Evolutionary conservation across 2,329 filamentous ascomycete genomes (phyloP).

Genomic region (Colletotrichum kahawae): DNA sequence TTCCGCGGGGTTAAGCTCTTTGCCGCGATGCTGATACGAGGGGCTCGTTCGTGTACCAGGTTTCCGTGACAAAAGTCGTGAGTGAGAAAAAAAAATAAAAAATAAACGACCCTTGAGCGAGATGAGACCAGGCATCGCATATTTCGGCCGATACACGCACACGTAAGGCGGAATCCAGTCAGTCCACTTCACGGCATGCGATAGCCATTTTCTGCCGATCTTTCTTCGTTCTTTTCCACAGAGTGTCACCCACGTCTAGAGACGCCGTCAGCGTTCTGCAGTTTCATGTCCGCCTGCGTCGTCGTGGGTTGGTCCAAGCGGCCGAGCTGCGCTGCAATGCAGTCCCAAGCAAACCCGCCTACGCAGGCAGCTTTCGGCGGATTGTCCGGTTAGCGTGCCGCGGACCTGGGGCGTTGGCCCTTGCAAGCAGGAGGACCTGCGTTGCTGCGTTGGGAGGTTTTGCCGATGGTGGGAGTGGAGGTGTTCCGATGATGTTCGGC

Average conservation of each 20-base stretch:
- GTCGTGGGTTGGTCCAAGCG: background rate
- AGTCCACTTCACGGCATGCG: background rate
- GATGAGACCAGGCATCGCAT: background rate
- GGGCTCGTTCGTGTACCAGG: background rate
- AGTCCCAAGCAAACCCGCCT: background rate
- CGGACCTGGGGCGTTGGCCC: background rate
- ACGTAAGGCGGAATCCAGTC: background rate
- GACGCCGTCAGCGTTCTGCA: background rate
- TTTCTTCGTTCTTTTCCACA: background rate
- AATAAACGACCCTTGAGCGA: background rate
- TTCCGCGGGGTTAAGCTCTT: background rate
- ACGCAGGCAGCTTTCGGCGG: background rate
- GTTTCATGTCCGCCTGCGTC: background rate
- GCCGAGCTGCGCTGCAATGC: background rate
- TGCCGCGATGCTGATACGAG: background rate
- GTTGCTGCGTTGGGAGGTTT: background rate
- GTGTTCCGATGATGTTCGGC: background rate
- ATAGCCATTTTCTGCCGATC: background rate
- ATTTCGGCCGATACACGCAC: background rate
- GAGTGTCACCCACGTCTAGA: background rate
- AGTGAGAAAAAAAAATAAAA: background rate
- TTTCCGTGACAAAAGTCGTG: background rate
- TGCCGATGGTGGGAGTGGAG: background rate
- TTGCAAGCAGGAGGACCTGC: background rate
- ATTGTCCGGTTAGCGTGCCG: background rate